Percentiles rank a stretch among this genome's conserved stretches.
These are phyloP conservation scores for Meredithiella fracta DNA, from an alignment of 2,329 filamentous ascomycete species.

Conservation along the genomic window DNA sequence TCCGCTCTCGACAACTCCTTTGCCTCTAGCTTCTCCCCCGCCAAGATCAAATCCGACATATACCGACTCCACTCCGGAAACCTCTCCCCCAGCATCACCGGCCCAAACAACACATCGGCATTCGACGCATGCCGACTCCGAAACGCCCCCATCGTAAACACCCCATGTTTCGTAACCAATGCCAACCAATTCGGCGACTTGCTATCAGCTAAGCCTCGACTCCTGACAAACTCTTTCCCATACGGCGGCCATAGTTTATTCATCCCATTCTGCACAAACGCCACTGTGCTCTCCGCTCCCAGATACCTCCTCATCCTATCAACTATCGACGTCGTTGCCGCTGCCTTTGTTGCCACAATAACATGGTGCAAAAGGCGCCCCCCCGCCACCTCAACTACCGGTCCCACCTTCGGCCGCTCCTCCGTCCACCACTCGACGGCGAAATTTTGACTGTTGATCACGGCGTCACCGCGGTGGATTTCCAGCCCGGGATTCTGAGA, in stretches of 20 bases:
- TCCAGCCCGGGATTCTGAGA: constrained; percentile 27
- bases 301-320: constrained; percentile 44
- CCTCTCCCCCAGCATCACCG: constrained; percentile 23
- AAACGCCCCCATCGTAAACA: constrained; percentile 34
- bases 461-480: constrained; percentile 23
- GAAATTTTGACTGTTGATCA: constrained; percentile 24
- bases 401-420: constrained; percentile 23
- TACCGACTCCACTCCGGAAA: constrained; percentile 18
- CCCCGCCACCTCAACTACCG: constrained; percentile 25
- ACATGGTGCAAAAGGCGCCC: constrained; percentile 46
- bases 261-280: constrained; percentile 80
- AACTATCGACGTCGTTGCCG: constrained; percentile 45
- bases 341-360: constrained; percentile 63
- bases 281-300: constrained; percentile 50
- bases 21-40: constrained; percentile 28
- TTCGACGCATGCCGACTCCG: constrained; percentile 35
- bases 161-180: constrained; percentile 44
- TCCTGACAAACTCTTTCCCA: constrained; percentile 26
- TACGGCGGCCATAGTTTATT: constrained; percentile 44
- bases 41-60: constrained; percentile 27
- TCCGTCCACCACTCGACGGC: constrained; percentile 40
- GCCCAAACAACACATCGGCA: constrained; percentile 32
- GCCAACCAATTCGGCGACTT: constrained; percentile 51
- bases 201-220: constrained; percentile 23
- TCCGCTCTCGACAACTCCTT: constrained; percentile 25